Evolutionary conservation across 139 green algal species (phyloP).

Genomic region (Tetradesmus obliquus): DNA sequence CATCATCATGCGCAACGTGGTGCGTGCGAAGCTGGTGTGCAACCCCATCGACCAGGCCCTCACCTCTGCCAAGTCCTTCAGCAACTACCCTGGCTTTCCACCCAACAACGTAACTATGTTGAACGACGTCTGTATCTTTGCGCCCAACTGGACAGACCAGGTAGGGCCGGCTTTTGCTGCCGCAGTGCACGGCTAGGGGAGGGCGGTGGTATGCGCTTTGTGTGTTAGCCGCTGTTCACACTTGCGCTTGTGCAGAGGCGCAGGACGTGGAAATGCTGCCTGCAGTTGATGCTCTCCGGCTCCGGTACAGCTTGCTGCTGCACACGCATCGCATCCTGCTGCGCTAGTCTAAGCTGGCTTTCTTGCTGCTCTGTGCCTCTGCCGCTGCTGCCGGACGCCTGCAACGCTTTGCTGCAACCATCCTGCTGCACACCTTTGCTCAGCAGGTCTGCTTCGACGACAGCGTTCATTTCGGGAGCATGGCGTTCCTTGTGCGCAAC

Average conservation of each 20-base stretch:
- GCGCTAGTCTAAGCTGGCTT: no score
- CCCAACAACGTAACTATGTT: slow-evolving; percentile 6
- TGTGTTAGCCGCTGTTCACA: no score
- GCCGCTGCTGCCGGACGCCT: neutral
- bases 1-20: neutral
- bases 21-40: slow-evolving; percentile 31
- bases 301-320: no score
- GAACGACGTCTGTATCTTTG: neutral
- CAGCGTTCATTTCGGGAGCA: neutral
- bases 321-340: no score
- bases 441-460: slow-evolving; percentile 4
- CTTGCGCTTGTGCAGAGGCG: no score
- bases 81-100: neutral
- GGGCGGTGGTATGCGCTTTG: no score
- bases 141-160: neutral
- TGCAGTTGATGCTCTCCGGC: no score
- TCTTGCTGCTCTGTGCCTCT: neutral
- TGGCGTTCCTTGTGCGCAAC: neutral
- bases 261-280: no score
- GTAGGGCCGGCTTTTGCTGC: neutral
- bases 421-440: neutral
- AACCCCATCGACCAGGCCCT: neutral
- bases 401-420: neutral
- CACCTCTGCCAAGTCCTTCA: neutral
- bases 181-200: no score